Evolutionary conservation across 1,284 basidiomycete genomes (phyloP).

Genomic region (Boletus chippewaensis): DNA sequence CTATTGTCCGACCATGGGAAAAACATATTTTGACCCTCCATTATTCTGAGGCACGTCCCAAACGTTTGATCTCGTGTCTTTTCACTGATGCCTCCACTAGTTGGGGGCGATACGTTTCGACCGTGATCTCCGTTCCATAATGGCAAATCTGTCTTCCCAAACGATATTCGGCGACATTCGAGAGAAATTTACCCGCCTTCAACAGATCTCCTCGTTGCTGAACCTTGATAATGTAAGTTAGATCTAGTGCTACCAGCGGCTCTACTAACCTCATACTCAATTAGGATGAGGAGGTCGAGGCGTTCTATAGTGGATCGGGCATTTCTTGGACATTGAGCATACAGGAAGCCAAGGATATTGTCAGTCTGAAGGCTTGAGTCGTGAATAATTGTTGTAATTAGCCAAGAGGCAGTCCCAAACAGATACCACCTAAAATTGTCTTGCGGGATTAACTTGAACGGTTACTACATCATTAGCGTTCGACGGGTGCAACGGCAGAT

Average conservation of each 20-base stretch:
- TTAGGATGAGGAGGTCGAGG: constrained; percentile 86
- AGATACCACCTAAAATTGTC: no score
- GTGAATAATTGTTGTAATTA: background rate
- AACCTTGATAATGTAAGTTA: constrained; percentile 80
- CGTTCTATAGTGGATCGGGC: constrained; percentile 89
- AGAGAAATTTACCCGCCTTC: constrained; percentile 87
- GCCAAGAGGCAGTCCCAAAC: no score
- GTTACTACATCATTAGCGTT: background rate
- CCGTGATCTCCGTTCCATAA: constrained; percentile 82
- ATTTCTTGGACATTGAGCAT: constrained; percentile 81
- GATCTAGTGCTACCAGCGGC: background rate
- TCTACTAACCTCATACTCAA: constrained; percentile 6
- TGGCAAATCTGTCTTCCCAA: constrained; percentile 78
- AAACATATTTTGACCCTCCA: constrained; percentile 74
- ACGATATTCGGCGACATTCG: constrained; percentile 82
- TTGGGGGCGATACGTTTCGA: constrained; percentile 97
- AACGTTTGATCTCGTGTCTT: background rate
- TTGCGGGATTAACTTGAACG: no score
- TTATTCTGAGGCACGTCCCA: constrained; percentile 73
- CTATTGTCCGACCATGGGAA: constrained; percentile 91
- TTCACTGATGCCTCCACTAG: constrained; percentile 37
- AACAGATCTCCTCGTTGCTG: constrained; percentile 89
- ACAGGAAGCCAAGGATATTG: constrained; percentile 71
- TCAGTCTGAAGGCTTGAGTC: constrained; percentile 50
- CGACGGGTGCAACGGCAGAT: background rate